Conservation (phyloP, 2,329 filamentous ascomycete species). For the Metarhizium anisopliae region DNA sequence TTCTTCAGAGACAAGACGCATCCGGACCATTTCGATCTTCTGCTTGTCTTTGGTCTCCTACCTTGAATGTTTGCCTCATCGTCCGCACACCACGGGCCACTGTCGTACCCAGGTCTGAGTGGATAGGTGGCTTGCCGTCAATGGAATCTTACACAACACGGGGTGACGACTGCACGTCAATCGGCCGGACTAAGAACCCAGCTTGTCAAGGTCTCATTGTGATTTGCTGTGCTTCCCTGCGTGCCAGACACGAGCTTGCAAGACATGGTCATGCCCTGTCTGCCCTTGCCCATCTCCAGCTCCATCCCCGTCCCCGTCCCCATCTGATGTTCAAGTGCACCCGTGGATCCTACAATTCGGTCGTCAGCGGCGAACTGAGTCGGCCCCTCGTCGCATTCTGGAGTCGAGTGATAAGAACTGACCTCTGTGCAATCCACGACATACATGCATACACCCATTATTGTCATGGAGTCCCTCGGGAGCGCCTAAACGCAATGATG, state of each 20-base stretch:
- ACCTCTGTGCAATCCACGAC: too few relatives aligned
- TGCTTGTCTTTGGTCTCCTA: neutral
- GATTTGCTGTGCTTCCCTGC: neutral
- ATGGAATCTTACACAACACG: neutral
- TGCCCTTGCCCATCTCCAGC: neutral
- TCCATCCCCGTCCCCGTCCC: neutral
- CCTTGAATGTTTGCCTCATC: neutral
- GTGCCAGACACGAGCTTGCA: conserved; percentile 3
- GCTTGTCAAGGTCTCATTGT: neutral
- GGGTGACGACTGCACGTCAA: neutral
- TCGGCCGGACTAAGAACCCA: neutral
- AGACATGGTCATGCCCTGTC: neutral
- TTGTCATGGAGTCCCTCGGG: neutral
- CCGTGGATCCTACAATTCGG: too few relatives aligned
- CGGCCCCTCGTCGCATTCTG: neutral
- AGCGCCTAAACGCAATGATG: neutral
- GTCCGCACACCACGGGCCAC: neutral
- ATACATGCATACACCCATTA: neutral
- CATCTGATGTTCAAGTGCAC: too few relatives aligned
- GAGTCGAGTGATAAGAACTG: neutral
- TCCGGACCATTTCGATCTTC: neutral
- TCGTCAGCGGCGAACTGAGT: neutral
- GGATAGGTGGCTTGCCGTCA: neutral
- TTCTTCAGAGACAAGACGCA: neutral
- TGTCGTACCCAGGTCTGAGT: neutral